Conservation (phyloP, 495 filamentous ascomycete genomes). For the Aspergillus conjunctus region DNA sequence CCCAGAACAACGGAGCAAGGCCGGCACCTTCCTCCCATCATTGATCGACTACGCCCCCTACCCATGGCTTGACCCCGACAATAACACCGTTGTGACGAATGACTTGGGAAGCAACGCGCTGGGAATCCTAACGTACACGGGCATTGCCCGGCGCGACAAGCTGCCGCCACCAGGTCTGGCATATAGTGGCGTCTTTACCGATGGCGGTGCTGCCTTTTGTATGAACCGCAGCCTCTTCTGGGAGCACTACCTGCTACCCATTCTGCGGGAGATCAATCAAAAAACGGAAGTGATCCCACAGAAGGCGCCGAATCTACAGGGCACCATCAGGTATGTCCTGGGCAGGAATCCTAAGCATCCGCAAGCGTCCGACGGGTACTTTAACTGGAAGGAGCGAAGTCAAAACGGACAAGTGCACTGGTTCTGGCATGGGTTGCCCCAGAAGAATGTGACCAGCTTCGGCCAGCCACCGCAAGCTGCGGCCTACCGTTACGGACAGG, state of each 20-base stretch:
- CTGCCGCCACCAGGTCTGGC: not conserved
- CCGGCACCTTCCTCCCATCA: constrained; percentile 5
- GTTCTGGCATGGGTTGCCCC: not conserved
- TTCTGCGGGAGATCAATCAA: not conserved
- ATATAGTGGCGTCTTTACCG: constrained; percentile 5
- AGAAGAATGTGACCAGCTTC: not conserved
- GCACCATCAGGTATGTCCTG: not conserved
- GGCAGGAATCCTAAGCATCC: not conserved
- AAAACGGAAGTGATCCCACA: constrained; percentile 5
- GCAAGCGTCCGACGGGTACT: not conserved
- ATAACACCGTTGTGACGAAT: not conserved
- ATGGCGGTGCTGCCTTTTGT: constrained; percentile 2
- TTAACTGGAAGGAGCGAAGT: constrained; percentile 4
- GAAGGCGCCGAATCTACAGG: not conserved
- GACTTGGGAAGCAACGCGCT: not conserved
- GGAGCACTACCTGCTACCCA: not conserved
- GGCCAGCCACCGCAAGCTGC: too few species aligned
- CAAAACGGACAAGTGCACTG: constrained; percentile 1
- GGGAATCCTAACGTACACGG: constrained; percentile 1
- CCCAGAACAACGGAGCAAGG: not conserved
- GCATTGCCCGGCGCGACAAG: not conserved
- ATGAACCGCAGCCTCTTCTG: not conserved
- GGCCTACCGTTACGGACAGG: too few species aligned
- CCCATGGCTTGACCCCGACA: not conserved
- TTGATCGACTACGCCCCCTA: constrained; percentile 13